Conservation (phyloP, 495 filamentous ascomycete genomes). For the Hyaloscypha hepaticicola region DNA sequence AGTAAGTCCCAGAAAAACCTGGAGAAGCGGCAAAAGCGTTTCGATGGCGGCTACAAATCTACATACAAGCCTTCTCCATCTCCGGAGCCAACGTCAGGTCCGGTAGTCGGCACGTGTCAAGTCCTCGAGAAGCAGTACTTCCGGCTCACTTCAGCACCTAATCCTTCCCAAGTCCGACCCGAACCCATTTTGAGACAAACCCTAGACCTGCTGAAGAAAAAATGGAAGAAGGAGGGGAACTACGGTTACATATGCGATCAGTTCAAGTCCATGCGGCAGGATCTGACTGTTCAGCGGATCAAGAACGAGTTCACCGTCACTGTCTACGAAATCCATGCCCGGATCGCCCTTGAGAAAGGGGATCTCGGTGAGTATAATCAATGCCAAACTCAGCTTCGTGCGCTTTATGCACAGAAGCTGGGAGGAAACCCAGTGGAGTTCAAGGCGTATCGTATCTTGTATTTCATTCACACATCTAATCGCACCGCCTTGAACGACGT, state of each 20-base stretch:
- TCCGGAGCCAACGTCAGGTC: slow-evolving; percentile 63
- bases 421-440: slow-evolving; percentile 94
- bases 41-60: slow-evolving; percentile 66
- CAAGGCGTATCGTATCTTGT: slow-evolving; percentile 99
- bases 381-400: slow-evolving; percentile 96
- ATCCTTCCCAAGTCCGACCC: slow-evolving; percentile 86
- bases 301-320: slow-evolving; percentile 91
- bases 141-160: slow-evolving; percentile 85
- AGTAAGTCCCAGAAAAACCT: slow-evolving; percentile 89
- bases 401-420: slow-evolving; percentile 79
- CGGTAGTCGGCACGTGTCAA: slow-evolving; percentile 81
- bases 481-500: slow-evolving; percentile 97
- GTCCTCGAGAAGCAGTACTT: slow-evolving; percentile 92
- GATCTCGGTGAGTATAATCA: slow-evolving; percentile 99
- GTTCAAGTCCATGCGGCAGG: slow-evolving; percentile 97
- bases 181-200: slow-evolving; percentile 75
- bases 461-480: slow-evolving; percentile 99
- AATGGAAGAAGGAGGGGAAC: slow-evolving; percentile 91
- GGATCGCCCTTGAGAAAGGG: slow-evolving; percentile 96
- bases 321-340: slow-evolving; percentile 96
- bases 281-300: slow-evolving; percentile 96
- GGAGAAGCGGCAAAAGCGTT: slow-evolving; percentile 87
- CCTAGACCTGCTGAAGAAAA: slow-evolving; percentile 84
- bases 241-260: slow-evolving; percentile 98
- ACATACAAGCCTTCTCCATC: slow-evolving; percentile 59